These are phyloP conservation scores for Porcisia hertigi DNA, from an alignment of 208 protist genomes.

Conservation along the genomic window DNA sequence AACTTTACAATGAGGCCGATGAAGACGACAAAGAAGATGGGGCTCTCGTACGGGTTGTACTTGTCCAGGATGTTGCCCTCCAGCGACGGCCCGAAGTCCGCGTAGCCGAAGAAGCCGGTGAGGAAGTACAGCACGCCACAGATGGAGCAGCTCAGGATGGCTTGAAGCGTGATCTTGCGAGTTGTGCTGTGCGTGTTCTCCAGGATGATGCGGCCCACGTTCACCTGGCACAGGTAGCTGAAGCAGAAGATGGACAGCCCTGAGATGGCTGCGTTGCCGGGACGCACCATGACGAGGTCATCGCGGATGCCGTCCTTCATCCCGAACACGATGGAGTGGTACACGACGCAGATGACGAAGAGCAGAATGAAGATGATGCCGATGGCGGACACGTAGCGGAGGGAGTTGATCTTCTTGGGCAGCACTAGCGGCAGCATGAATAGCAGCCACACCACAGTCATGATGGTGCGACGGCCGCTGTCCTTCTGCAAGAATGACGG, in stretches of 20 bases:
- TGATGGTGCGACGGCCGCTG: slow-evolving; percentile 41
- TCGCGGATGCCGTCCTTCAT: slow-evolving; percentile 33
- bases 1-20: slow-evolving; percentile 60
- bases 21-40: slow-evolving; percentile 47
- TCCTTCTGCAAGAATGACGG: slow-evolving; percentile 39
- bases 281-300: slow-evolving; percentile 33
- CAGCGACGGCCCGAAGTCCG: slow-evolving; percentile 46
- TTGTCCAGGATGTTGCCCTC: slow-evolving; percentile 50
- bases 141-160: slow-evolving; percentile 36
- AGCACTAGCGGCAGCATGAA: slow-evolving; percentile 70
- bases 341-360: slow-evolving; percentile 57
- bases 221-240: slow-evolving; percentile 64
- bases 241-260: slow-evolving; percentile 64
- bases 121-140: slow-evolving; percentile 59
- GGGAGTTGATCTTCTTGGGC: slow-evolving; percentile 70
- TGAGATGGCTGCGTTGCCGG: slow-evolving; percentile 33
- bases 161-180: slow-evolving; percentile 38
- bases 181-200: slow-evolving; percentile 39
- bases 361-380: slow-evolving; percentile 52
- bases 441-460: slow-evolving; percentile 40
- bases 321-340: slow-evolving; percentile 41
- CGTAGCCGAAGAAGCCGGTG: slow-evolving; percentile 69
- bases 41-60: slow-evolving; percentile 42
- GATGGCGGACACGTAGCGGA: slow-evolving; percentile 63
- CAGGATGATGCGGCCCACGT: slow-evolving; percentile 38